Evolutionary conservation across 768 basidiomycete species (phyloP).

Genomic region (Postia placenta): DNA sequence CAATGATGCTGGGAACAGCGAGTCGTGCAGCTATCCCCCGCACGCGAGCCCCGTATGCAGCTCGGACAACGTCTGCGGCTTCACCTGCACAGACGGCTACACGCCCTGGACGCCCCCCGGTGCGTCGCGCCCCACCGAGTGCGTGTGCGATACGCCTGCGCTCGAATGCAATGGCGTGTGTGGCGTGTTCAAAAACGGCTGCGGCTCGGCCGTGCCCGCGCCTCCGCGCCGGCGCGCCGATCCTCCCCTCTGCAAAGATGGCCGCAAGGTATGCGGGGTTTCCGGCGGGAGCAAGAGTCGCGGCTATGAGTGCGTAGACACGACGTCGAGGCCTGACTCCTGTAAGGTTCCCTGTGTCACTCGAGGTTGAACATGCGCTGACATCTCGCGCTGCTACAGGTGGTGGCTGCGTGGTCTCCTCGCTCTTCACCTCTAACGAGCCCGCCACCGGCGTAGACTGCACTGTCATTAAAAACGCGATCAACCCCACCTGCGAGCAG

Average conservation of each 20-base stretch:
- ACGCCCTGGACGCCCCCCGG: slow-evolving; percentile 13
- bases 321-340: neutral
- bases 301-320: neutral
- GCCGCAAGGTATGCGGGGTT: neutral
- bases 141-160: slow-evolving; percentile 21
- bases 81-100: slow-evolving; percentile 25
- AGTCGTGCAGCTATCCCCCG: neutral
- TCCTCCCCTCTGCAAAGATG: neutral
- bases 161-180: slow-evolving; percentile 28
- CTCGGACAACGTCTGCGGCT: slow-evolving; percentile 21
- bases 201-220: slow-evolving; percentile 13
- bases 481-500: slow-evolving; percentile 22
- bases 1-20: slow-evolving; percentile 17
- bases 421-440: neutral
- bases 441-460: neutral
- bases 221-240: slow-evolving; percentile 3
- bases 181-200: slow-evolving; percentile 18
- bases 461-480: slow-evolving; percentile 11
- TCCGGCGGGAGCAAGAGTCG: neutral
- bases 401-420: neutral
- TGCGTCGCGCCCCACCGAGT: slow-evolving; percentile 15
- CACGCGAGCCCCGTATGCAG: slow-evolving; percentile 6
- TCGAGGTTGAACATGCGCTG: neutral
- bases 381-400: neutral
- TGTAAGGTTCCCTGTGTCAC: neutral